Percentiles rank a stretch among this genome's conserved stretches.
These are phyloP conservation scores for Backusella westeae DNA, from an alignment of 192 early-diverging fungal genomes.

Conservation along the genomic window DNA sequence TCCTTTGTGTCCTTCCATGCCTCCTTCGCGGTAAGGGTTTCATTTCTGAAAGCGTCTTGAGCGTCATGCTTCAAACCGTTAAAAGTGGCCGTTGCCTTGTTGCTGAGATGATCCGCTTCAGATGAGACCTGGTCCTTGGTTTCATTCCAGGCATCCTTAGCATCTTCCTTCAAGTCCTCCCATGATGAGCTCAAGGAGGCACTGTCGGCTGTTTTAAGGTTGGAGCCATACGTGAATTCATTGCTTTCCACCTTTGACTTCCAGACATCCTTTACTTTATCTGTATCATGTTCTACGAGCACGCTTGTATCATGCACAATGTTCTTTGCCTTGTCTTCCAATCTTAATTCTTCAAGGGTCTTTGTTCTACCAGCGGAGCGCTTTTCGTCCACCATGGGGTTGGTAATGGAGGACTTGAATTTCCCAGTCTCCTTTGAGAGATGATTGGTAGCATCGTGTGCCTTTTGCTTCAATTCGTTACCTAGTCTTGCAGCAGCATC, in stretches of 20 bases:
- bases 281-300: not conserved
- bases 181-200: not conserved
- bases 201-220: not conserved
- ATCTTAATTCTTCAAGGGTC: not conserved
- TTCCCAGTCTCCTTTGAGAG: not conserved
- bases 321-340: conserved; percentile 1
- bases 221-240: not conserved
- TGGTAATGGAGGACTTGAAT: not conserved
- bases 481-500: not conserved
- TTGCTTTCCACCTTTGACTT: not conserved
- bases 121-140: not conserved
- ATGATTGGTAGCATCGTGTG: not conserved
- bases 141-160: not conserved
- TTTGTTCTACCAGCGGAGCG: not conserved
- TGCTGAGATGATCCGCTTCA: not conserved
- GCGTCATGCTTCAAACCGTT: not conserved
- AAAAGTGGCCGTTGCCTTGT: not conserved
- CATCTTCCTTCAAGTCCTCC: conserved; percentile 3
- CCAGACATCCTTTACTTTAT: conserved; percentile 1
- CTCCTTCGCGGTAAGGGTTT: not conserved
- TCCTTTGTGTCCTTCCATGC: not conserved
- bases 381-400: conserved; percentile 10
- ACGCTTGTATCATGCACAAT: not conserved
- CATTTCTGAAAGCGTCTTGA: not conserved
- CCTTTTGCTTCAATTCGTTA: not conserved